Evolutionary conservation across 176 grass and related monocot species (phyloP).

Genomic region (Leersia perrieri): DNA sequence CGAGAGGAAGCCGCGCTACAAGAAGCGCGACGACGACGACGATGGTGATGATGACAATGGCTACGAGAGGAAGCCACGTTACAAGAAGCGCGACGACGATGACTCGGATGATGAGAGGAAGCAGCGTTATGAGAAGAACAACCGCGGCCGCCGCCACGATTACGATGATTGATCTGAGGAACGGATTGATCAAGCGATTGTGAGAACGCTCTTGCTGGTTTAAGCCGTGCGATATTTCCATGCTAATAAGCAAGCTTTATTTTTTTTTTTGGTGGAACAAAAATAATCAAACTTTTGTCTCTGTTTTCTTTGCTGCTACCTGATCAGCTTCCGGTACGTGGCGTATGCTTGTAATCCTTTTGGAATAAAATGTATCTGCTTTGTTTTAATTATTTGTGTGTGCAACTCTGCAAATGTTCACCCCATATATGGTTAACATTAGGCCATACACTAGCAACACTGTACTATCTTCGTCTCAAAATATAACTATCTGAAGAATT

Average conservation of each 20-base stretch:
- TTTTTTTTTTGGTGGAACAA: neutral
- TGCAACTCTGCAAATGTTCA: neutral
- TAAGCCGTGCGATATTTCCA: neutral
- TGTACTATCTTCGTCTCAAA: too few species aligned
- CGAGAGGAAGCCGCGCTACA: slow-evolving; percentile 26
- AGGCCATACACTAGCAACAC: too few species aligned
- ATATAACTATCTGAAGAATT: too few species aligned
- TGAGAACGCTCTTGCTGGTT: neutral
- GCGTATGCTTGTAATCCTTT: neutral
- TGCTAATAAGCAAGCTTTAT: neutral
- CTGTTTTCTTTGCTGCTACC: neutral
- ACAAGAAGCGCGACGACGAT: slow-evolving; percentile 33
- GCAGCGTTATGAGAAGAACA: slow-evolving; percentile 35
- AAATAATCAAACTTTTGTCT: neutral
- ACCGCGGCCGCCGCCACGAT: slow-evolving; percentile 32
- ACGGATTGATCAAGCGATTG: neutral
- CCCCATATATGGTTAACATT: neutral
- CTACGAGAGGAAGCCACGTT: slow-evolving; percentile 27
- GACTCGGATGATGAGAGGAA: slow-evolving; percentile 32
- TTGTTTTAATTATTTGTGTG: neutral
- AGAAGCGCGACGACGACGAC: slow-evolving; percentile 21
- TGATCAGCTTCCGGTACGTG: neutral
- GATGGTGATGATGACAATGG: slow-evolving; percentile 22
- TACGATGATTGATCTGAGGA: slow-evolving; percentile 33
- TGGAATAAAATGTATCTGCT: neutral